phyloP scores from a whole-genome alignment of 768 basidiomycete species.

The Termitomyces sp. region DNA sequence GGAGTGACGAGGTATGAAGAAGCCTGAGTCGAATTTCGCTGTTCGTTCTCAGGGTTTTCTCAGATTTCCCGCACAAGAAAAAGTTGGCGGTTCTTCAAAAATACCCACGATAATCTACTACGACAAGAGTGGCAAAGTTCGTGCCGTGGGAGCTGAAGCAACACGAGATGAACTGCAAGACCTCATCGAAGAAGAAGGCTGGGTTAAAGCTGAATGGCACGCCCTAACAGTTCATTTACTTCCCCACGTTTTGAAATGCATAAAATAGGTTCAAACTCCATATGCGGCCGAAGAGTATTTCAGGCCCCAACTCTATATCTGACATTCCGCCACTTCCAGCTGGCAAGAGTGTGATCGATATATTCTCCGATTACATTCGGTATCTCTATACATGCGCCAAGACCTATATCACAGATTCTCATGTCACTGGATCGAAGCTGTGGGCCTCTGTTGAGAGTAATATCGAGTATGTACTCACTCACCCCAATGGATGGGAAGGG shows the following conservation, averaged over 20 bases:
- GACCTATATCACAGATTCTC: background rate
- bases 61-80: slow-evolving; percentile 50
- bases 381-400: background rate
- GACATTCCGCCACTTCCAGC: background rate
- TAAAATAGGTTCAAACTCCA: background rate
- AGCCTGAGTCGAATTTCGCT: too few relatives aligned
- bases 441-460: background rate
- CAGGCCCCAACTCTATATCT: background rate
- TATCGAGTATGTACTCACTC: background rate
- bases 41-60: too few relatives aligned
- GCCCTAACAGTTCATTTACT: background rate
- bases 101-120: slow-evolving; percentile 50
- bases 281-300: background rate
- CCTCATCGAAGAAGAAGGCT: slow-evolving; percentile 42
- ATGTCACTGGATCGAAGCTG: background rate
- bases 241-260: background rate
- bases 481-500: background rate
- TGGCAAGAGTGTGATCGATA: background rate
- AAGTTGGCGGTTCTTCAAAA: slow-evolving; percentile 44
- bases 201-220: slow-evolving; percentile 50
- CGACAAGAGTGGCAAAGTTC: slow-evolving; percentile 34
- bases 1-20: slow-evolving; percentile 37
- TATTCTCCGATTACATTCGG: background rate
- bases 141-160: slow-evolving; percentile 49
- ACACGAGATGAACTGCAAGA: slow-evolving; percentile 21